phyloP scores from a whole-genome alignment of 352 stramenopile species.

The Phytophthora kernoviae region DNA sequence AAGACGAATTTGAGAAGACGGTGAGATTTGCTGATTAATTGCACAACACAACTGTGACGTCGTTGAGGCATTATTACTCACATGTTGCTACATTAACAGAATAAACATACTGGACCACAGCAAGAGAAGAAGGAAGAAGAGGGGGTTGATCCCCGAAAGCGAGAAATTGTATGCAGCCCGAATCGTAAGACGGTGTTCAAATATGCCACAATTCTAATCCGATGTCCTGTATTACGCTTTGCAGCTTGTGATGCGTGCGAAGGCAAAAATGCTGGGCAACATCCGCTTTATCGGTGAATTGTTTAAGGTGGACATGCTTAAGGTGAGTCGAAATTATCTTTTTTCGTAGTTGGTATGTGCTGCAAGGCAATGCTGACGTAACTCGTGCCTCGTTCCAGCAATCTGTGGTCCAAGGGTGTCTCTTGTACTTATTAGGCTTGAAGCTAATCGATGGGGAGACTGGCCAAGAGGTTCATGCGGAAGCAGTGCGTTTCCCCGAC shows the following conservation, averaged over 20 bases:
- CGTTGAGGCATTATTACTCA: background rate
- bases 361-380: background rate
- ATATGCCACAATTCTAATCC: background rate
- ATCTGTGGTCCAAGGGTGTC: conserved; percentile 73
- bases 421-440: conserved; percentile 83
- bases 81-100: conserved; percentile 28
- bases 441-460: conserved; percentile 57
- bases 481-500: conserved; percentile 79
- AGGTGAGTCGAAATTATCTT: conserved; percentile 37
- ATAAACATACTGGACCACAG: conserved; percentile 40
- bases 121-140: conserved; percentile 49
- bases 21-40: conserved; percentile 22
- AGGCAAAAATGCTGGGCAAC: conserved; percentile 85
- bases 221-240: background rate
- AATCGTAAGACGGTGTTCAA: background rate
- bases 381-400: conserved; percentile 32
- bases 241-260: conserved; percentile 63
- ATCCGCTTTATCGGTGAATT: conserved; percentile 89
- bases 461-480: conserved; percentile 53
- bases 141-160: conserved; percentile 48
- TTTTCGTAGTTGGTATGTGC: background rate
- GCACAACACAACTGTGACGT: no score
- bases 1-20: conserved; percentile 84
- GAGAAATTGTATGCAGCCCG: conserved; percentile 52
- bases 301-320: conserved; percentile 88